Conservation (phyloP, 176 grass and related monocot genomes). For the Triticum turgidum region DNA sequence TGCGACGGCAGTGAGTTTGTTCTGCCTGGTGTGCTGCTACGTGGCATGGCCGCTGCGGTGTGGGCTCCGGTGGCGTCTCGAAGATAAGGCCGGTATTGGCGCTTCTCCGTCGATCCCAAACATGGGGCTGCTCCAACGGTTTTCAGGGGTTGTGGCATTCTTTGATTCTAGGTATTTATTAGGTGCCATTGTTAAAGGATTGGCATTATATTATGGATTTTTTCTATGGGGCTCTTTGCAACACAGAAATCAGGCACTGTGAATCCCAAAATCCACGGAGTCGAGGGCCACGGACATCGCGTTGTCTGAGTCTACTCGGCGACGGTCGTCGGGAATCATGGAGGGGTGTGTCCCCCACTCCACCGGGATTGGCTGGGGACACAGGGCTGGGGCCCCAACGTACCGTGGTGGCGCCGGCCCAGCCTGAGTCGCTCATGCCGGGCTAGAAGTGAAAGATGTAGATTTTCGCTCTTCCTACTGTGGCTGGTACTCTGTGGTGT, state of each 20-base stretch:
- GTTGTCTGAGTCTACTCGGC: too few relatives aligned
- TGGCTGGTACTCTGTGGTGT: too few relatives aligned
- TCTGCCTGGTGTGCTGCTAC: neutral
- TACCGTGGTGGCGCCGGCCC: too few relatives aligned
- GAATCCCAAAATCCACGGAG: too few relatives aligned
- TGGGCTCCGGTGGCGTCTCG: slow-evolving; percentile 30
- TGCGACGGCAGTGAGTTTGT: neutral
- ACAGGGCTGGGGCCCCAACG: too few relatives aligned
- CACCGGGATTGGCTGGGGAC: too few relatives aligned
- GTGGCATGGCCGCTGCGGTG: slow-evolving; percentile 19
- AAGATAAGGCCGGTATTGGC: slow-evolving; percentile 42
- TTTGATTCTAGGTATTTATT: neutral
- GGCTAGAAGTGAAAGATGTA: too few relatives aligned
- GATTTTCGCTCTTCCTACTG: too few relatives aligned
- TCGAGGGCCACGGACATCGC: too few relatives aligned
- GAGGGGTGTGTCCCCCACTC: too few relatives aligned
- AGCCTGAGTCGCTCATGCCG: too few relatives aligned
- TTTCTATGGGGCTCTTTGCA: neutral
- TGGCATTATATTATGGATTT: neutral
- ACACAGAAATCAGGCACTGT: neutral
- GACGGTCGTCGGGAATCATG: too few relatives aligned
- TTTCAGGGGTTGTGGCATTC: slow-evolving; percentile 16
- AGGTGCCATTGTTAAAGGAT: neutral
- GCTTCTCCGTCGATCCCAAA: slow-evolving; percentile 17
- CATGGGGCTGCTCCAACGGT: slow-evolving; percentile 54